Base-by-base conservation (phyloP, 2,329 filamentous ascomycete genomes). In the Helicocarpus griseus region DNA sequence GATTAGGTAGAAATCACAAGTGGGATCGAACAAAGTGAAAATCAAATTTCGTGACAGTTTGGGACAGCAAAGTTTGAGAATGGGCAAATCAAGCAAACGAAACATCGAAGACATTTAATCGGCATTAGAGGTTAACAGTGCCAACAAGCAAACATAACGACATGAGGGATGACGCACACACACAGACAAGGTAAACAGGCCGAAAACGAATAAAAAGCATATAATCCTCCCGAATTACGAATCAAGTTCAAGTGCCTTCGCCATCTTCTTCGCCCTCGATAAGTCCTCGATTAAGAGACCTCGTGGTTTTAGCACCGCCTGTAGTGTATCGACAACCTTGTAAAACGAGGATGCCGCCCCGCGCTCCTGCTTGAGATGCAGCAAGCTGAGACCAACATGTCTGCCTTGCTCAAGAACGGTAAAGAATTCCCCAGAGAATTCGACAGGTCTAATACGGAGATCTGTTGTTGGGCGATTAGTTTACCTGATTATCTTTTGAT, bases 331-430 rank as follows among this genome's bases (percentile, higher is more conserved):
- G 24, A 94, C 80, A 8, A 95, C 86, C 63, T 82, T 83, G 65
- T 88, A 80, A 71, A 97, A 95, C 59, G 86, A 93, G 61, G 86
- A 93, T 35, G 88, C 89, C 1, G 91, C 90, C n/a, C 91, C 93
- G 53, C 84, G 84, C 63, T 93, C 89, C 63, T 96, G 90, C 1
- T 87, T 91, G 66, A 96, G 88, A 33, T 88, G 85, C 28, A 87
- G 82, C 57, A 96, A 82, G 65, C 85, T 87, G 50, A 96, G 77
- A 44, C 84, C 84, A 43, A 81, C 83, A 57, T 82, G 83, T 61
- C 81, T 84, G 45, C 87, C 87, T 63, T 93, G 86, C 70, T 95
- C 87, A 55, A 95, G 85, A 35, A 95, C 85, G 1, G 86, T 89
- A 72, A 94, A 94, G 55, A 96, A 79, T 66, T 96, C 89, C 35